These are phyloP conservation scores for Climacium dendroides DNA, from an alignment of 225 moss, liverwort and hornwort species.

Conservation along the genomic window DNA sequence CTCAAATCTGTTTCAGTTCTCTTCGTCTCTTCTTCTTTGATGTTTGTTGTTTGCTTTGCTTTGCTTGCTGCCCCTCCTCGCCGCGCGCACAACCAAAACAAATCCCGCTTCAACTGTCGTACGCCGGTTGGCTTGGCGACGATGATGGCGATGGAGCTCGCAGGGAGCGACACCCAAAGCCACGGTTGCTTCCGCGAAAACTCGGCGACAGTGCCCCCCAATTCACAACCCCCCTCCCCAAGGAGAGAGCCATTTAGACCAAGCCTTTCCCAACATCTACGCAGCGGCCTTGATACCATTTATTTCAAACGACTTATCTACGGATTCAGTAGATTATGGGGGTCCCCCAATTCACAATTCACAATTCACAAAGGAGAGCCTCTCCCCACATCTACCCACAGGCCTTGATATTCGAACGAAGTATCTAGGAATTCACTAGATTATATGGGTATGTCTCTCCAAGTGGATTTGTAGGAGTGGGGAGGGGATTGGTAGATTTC, in stretches of 20 bases:
- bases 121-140: neutral
- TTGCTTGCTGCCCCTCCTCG: neutral
- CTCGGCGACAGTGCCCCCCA: neutral
- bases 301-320: neutral
- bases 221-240: neutral
- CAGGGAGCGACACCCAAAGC: neutral
- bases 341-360: no score
- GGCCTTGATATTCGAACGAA: neutral
- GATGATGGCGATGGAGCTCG: neutral
- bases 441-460: neutral
- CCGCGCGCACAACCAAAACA: neutral
- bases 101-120: neutral
- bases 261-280: neutral
- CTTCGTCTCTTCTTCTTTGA: neutral
- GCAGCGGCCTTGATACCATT: neutral
- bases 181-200: conserved; percentile 3
- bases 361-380: no score
- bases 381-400: neutral
- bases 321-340: neutral
- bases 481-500: neutral
- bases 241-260: neutral
- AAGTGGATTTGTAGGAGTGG: neutral
- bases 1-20: neutral
- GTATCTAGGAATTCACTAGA: neutral
- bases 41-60: neutral